Base-by-base conservation (phyloP, 83 land plant genomes). In the Picea engelmannii region DNA sequence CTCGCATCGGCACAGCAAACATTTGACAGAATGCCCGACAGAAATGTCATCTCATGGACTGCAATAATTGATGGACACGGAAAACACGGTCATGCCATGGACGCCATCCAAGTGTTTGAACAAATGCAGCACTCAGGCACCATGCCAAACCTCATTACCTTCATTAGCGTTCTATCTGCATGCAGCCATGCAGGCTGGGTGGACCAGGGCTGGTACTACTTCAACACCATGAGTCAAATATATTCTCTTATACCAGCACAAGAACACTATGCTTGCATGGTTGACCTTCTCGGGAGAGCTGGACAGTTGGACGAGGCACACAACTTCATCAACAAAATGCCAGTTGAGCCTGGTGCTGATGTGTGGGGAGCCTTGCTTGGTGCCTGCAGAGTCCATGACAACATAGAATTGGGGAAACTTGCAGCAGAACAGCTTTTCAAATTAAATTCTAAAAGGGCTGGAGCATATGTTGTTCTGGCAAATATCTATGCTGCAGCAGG, bases 171-270 rank as follows among this genome's bases (percentile, higher is more conserved):
- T 66, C 25, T 66, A n/a, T 66, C 68, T 66, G 68, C 68, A 7
- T 66, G 68, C n/a, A 66, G 68, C 25, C 68, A 66, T 66, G 68
- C 68, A 66, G 68, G 68, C 21, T 66, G n/a, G 68, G 68, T 66
- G 68, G 68, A 66, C 12, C 11, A 66, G n/a, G 68, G 68, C 25
- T 66, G 68, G 25, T 8, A 66, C 11, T 66, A 66, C 25, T 66
- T 66, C 25, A 24, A 21, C 25, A 7, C 68, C 21, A 66, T 66
- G 68, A 66, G 2, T n/a, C 24, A n/a, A 24, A 24, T 6, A 21
- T 66, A 66, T 66, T n/a, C 25, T 24, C 21, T 66, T 2, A 66
- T 66, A 24, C 68, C 68, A 7, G 25, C 21, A 66, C 21, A n/a
- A 21, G 68, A 66, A 21, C 68, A 66, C 68, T 66, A 66, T 5